A percentile compares a stretch with the other conserved stretches of the same genome.
These are phyloP conservation scores for Pharus latifolius DNA, from an alignment of 176 grass and related monocot species.

Conservation along the genomic window DNA sequence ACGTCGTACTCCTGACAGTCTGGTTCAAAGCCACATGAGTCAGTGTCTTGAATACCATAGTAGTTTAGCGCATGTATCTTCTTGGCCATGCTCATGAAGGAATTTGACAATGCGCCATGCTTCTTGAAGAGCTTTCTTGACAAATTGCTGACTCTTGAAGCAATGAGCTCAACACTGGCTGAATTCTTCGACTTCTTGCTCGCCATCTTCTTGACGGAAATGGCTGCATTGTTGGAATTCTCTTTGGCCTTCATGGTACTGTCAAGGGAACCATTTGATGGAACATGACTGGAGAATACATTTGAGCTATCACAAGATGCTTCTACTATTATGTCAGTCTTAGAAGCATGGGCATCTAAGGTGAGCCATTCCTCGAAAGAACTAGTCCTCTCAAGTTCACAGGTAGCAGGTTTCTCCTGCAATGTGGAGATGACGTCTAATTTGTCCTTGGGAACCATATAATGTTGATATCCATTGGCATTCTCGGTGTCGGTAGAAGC, in stretches of 20 bases:
- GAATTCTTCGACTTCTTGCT: constrained; percentile 11
- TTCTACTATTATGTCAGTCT: not conserved
- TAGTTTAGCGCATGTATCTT: constrained; percentile 24
- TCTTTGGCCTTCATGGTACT: not conserved
- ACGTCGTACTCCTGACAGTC: constrained; percentile 4
- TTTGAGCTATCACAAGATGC: not conserved
- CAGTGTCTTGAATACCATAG: not conserved
- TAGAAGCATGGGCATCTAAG: not conserved
- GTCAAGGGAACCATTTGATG: not conserved
- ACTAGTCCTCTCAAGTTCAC: constrained; percentile 7
- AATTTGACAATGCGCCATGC: constrained; percentile 16
- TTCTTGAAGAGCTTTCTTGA: constrained; percentile 9
- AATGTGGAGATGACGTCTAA: not conserved
- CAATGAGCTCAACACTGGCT: not conserved
- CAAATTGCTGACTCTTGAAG: not conserved
- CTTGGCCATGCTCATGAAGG: constrained; percentile 15
- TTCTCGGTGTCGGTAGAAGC: not conserved
- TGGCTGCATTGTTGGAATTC: not conserved
- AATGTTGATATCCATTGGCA: not conserved
- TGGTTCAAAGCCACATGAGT: constrained; percentile 12
- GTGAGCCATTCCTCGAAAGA: constrained; percentile 26
- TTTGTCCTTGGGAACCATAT: too few relatives aligned
- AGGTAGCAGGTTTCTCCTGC: not conserved
- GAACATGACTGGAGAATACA: not conserved
- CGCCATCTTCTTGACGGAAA: constrained; percentile 5